Evolutionary conservation across 768 basidiomycete genomes (phyloP), one percentile per base, ranked within the genome.

Genomic region (Lactarius akahatsu): DNA sequence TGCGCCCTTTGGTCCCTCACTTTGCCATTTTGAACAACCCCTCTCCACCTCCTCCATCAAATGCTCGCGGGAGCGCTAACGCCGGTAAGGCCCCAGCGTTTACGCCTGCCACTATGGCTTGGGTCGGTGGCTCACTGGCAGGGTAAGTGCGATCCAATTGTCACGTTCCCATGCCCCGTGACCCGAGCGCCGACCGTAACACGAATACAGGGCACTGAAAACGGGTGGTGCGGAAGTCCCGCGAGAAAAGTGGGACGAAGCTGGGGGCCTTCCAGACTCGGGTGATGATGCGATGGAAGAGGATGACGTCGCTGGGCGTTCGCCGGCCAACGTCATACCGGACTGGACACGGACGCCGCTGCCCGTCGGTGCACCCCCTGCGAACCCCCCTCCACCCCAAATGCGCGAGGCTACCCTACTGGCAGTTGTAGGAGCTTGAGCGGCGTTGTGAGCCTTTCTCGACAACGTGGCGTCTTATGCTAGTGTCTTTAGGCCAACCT

Each of bases 51-150:
- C 73, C 75, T 23, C 73, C 79, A 4, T 73, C 77, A 7, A 76
- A 83, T 73, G 79, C 83, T 41, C 78, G 84, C 55, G 86, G 86
- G 3, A 79, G 74, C 23, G 82, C 80, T 0, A 88, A 87, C 69
- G 88, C 87, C 1, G 96, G 94, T 2, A 90, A 86, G 70, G 94
- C 94, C 0, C 96, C 96, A 0, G 90, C 91, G 0, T 98, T 96
- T 77, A 79, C 88, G 4, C 90, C 94, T 1, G 86, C 88, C 1
- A 81, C 87, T 40, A 80, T 96, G 77, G 83, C 89, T 0, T 99
- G 96, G 96, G 87, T 99, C 13, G 96, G 96, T 4, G 96, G 94
- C 0, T 94, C 92, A 26, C 74, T 98, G 23, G 93, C 95, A 2
- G 96, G 96, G 90, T 94, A 76, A 69, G 87, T 82, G 16, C 23